Conservation (phyloP, 495 filamentous ascomycete genomes). For the Penicillium pancosmium region DNA sequence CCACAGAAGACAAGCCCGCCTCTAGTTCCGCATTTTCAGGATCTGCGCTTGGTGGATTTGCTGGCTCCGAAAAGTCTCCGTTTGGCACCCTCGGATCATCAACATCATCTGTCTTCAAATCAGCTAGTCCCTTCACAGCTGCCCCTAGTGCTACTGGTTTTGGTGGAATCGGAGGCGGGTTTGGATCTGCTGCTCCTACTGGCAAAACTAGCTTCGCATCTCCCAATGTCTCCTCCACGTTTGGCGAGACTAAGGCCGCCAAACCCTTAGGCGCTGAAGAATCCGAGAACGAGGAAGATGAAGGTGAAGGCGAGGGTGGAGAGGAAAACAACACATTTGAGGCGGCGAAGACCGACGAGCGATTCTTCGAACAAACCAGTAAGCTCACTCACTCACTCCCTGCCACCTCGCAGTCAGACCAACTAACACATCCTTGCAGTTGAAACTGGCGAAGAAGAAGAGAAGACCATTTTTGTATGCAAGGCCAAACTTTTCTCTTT, state of each 20-base stretch:
- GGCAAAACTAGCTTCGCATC: slow-evolving; percentile 70
- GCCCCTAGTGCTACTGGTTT: slow-evolving; percentile 32
- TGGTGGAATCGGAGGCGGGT: slow-evolving; percentile 48
- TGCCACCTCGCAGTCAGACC: neutral
- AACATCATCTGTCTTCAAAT: slow-evolving; percentile 44
- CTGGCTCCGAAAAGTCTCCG: slow-evolving; percentile 56
- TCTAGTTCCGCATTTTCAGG: slow-evolving; percentile 57
- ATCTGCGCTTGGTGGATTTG: slow-evolving; percentile 54
- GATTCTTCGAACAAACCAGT: slow-evolving; percentile 70
- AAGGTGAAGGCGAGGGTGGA: slow-evolving; percentile 45
- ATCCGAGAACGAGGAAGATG: slow-evolving; percentile 60
- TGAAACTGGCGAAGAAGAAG: slow-evolving; percentile 74
- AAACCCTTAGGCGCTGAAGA: slow-evolving; percentile 74
- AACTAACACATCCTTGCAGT: slow-evolving; percentile 28
- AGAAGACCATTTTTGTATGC: slow-evolving; percentile 61
- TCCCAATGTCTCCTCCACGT: slow-evolving; percentile 54
- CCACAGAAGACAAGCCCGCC: slow-evolving; percentile 18
- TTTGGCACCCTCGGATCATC: slow-evolving; percentile 55
- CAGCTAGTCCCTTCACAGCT: slow-evolving; percentile 22
- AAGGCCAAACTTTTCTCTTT: slow-evolving; percentile 80
- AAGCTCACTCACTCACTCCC: slow-evolving; percentile 29
- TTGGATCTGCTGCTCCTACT: slow-evolving; percentile 49
- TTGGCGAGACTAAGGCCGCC: slow-evolving; percentile 56
- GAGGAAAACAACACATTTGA: slow-evolving; percentile 51
- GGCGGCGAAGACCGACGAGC: slow-evolving; percentile 62